Evolutionary conservation across 2,329 filamentous ascomycete species (phyloP), one percentile per base, ranked within the genome.

Genomic region (Calonectria honghensis): DNA sequence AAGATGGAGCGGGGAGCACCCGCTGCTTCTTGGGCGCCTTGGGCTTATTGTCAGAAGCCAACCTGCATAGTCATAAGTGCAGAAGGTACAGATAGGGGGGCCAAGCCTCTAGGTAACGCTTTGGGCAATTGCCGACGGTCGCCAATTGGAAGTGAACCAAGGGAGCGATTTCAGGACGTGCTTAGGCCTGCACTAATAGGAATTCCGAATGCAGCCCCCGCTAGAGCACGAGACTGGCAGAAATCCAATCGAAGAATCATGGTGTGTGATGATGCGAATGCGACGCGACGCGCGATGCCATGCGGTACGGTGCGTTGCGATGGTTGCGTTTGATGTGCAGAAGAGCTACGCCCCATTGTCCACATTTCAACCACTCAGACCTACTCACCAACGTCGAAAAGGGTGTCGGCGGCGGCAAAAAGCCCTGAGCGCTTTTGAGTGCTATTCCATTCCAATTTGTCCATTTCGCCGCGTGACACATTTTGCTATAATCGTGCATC

Each of bases 391-490:
- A 27, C 32, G 63, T 71, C 63, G 29, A 71, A 48, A 70, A 39
- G 70, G 63, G 65, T 52, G 57, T 65, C 63, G 65, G 71, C 41
- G 61, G 57, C 65, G 57, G 71, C 39, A 73, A 59, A 66, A 59
- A 65, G 59, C 48, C 66, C 39, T 57, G 66, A 52, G 57, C 45
- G 52, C 18, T 48, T 61, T 65, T 50, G 35, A 48, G 35, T 24
- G 51, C 37, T 45, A 65, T 64, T 57, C 64, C 48, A 75, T 72
- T 72, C 41, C 45, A 71, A 57, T 52, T 66, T 61, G 66, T 70
- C 54, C 37, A 74, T 32, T 45, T 68, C 70, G 66, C 73, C 73
- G 73, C 73, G 73, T 75, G 73, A 75, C 73, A 73, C 73, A 51
- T 35, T 72, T 59, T 45, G 61, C 50, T 48, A 50, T 54, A 48